Evolutionary conservation across 2,329 filamentous ascomycete genomes (phyloP).

Genomic region (Scedosporium boydii): DNA sequence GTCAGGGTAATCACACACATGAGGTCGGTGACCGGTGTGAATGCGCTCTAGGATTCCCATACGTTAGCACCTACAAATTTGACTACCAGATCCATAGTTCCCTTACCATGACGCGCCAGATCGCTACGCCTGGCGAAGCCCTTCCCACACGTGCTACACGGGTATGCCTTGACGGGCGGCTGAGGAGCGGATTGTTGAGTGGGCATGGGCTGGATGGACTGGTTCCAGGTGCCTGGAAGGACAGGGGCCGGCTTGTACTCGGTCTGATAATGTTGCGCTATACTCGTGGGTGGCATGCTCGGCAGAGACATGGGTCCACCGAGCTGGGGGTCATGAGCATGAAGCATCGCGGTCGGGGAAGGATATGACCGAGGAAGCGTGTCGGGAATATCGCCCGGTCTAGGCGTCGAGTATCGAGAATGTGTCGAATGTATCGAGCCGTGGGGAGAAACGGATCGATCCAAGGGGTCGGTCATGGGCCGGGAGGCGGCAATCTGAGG

Average conservation of each 20-base stretch:
- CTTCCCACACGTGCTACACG: slow-evolving; percentile 83
- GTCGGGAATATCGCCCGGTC: slow-evolving; percentile 15
- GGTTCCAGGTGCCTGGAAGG: slow-evolving; percentile 7
- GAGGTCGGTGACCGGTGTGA: slow-evolving; percentile 81
- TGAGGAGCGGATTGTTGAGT: slow-evolving; percentile 20
- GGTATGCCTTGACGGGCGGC: slow-evolving; percentile 58
- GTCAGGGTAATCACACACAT: slow-evolving; percentile 79
- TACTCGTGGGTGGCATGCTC: slow-evolving; percentile 8
- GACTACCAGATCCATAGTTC: neutral
- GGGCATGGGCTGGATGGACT: slow-evolving; percentile 11
- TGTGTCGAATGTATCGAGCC: slow-evolving; percentile 51
- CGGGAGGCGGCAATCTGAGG: slow-evolving; percentile 15
- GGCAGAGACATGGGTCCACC: slow-evolving; percentile 26
- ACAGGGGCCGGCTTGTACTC: slow-evolving; percentile 9
- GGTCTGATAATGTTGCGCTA: slow-evolving; percentile 10
- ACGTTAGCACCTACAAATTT: slow-evolving; percentile 13
- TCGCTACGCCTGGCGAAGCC: slow-evolving; percentile 91
- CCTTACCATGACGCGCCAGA: slow-evolving; percentile 83
- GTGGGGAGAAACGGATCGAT: slow-evolving; percentile 48
- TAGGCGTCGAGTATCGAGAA: slow-evolving; percentile 37
- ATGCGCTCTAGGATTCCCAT: slow-evolving; percentile 67
- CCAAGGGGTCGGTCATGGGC: slow-evolving; percentile 26
- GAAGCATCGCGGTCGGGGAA: slow-evolving; percentile 41
- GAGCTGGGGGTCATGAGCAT: slow-evolving; percentile 15
- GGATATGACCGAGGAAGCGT: slow-evolving; percentile 30